A percentile compares a stretch with the other conserved stretches of the same genome.
These are phyloP conservation scores for Penicillium roqueforti DNA, from an alignment of 495 filamentous ascomycete species.

Conservation along the genomic window DNA sequence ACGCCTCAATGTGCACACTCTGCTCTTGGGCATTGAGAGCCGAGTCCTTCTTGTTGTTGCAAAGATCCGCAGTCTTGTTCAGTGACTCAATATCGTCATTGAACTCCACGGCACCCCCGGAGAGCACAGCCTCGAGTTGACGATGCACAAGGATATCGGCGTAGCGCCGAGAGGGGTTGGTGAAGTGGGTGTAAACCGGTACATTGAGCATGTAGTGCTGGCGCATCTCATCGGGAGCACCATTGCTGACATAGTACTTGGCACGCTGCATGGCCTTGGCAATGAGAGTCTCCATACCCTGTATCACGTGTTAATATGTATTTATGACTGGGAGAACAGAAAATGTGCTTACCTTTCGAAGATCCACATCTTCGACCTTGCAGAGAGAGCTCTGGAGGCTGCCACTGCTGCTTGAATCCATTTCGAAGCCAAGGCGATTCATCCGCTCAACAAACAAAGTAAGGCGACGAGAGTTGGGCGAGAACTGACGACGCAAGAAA, in stretches of 20 bases:
- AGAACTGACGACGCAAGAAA: constrained; percentile 77
- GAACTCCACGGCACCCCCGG: constrained; percentile 78
- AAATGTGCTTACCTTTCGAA: constrained; percentile 62
- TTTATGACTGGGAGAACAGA: not conserved
- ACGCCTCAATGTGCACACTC: constrained; percentile 97
- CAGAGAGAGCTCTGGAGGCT: constrained; percentile 89
- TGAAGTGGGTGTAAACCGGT: constrained; percentile 96
- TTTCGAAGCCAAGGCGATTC: constrained; percentile 81
- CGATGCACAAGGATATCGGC: constrained; percentile 93
- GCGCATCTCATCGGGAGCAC: constrained; percentile 65
- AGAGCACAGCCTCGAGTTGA: constrained; percentile 84
- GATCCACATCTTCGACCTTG: constrained; percentile 76
- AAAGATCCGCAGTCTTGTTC: constrained; percentile 88
- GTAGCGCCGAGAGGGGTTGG: constrained; percentile 91
- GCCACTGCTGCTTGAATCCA: constrained; percentile 86
- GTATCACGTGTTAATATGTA: constrained; percentile 3
- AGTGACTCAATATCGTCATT: constrained; percentile 82
- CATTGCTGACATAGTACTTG: constrained; percentile 85
- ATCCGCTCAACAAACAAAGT: constrained; percentile 90
- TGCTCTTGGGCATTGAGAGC: constrained; percentile 97
- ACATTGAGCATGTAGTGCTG: constrained; percentile 90
- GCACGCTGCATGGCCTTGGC: constrained; percentile 93
- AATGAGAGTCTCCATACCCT: constrained; percentile 93
- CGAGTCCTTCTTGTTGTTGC: constrained; percentile 99
- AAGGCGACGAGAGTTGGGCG: constrained; percentile 82